Percentiles rank a stretch among this genome's conserved stretches.
Evolutionary conservation across 2,329 filamentous ascomycete species (phyloP).

Genomic region (Keithomyces neogunnii): DNA sequence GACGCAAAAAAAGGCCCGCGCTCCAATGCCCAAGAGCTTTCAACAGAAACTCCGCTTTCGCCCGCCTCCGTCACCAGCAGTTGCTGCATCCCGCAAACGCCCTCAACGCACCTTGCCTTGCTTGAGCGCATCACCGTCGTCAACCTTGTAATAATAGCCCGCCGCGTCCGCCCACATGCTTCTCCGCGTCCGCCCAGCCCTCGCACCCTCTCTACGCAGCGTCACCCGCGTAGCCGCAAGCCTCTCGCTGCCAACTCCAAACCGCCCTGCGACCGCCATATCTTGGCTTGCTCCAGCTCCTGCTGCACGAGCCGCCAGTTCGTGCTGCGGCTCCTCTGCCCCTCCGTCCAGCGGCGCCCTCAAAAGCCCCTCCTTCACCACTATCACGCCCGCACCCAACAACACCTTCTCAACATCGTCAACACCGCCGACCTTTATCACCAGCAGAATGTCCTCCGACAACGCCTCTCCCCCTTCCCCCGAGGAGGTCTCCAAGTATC

Average conservation of each 20-base stretch:
- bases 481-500: slow-evolving; percentile 30
- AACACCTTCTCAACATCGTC: not conserved
- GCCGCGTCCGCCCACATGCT: slow-evolving; percentile 2
- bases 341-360: not conserved
- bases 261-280: not conserved
- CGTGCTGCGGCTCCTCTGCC: slow-evolving; percentile 3
- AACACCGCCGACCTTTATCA: not conserved
- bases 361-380: not conserved
- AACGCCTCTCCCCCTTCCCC: not conserved
- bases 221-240: not conserved
- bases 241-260: not conserved
- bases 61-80: too few species aligned
- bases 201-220: slow-evolving; percentile 1
- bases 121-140: too few species aligned
- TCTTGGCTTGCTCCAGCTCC: not conserved
- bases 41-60: too few species aligned
- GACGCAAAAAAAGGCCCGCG: too few species aligned
- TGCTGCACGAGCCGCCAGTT: slow-evolving; percentile 2
- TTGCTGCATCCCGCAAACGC: too few species aligned
- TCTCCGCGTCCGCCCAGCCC: not conserved
- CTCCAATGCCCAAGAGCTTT: too few species aligned
- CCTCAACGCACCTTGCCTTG: too few species aligned
- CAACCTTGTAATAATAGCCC: not conserved
- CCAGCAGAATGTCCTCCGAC: slow-evolving; percentile 3
- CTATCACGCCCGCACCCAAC: not conserved